Evolutionary conservation across 768 basidiomycete species (phyloP), one percentile per base, ranked within the genome.

Genomic region (Guyanaporus albipodus): DNA sequence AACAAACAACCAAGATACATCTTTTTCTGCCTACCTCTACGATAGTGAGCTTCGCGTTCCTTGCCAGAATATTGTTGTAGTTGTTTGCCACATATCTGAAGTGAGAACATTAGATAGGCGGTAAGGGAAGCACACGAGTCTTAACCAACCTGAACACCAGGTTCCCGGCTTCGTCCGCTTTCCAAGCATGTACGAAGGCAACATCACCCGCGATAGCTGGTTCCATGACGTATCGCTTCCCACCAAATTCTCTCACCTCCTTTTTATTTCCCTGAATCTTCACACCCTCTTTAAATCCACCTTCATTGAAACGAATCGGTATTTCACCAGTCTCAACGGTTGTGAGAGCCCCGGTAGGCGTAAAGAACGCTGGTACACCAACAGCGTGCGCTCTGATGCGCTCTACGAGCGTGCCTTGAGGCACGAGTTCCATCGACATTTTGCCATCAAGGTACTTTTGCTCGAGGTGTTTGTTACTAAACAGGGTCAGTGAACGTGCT

Each of bases 381-480:
- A 87, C 84, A 8, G 86, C 90, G 46, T 88, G 85, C 4, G 91
- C 86, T 35, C 90, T 83, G 45, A 92, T 73, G 48, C 90, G 83
- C 59, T 91, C 92, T 14, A 85, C 86, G n/a, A 95, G 79, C 4
- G 88, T 91, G 2, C 91, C 91, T 66, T 93, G 92, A 2, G 91
- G 91, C 15, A 88, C 86, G 18, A 94, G 82, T 61, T 94, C 92
- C 17, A 92, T 70, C 8, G 85, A 84, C 53, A 95, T 85, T 53
- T 83, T 68, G 40, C 92, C 91, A 28, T 76, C 74, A 34, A 93
- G 76, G 67, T 90, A 95, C 49, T 84, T 72, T 14, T 74, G 65
- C 67, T 91, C 89, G 48, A 93, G 91, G 50, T 79, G 76, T 70
- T 92, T 91, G 71, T 91, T 91, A 40, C 86, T 88, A 58, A 32